Percentiles rank a stretch among this genome's conserved stretches.
Conservation (phyloP, 345 rosid genomes). For the Toxicodendron radicans region DNA sequence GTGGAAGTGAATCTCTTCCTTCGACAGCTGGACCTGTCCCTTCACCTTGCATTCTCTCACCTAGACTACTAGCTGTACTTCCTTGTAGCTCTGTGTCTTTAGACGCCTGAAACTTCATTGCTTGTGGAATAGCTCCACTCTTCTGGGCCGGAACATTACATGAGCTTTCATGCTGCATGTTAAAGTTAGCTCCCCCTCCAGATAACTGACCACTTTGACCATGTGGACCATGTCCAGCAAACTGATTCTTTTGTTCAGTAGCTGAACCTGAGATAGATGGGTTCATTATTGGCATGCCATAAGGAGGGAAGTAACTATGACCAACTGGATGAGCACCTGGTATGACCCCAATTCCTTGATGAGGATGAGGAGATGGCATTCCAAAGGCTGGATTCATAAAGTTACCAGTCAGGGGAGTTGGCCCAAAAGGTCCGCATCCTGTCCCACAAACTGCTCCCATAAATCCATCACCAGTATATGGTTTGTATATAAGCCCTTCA, state of each 20-base stretch:
- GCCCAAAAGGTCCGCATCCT: constrained; percentile 51
- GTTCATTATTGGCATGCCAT: constrained; percentile 56
- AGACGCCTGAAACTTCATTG: constrained; percentile 32
- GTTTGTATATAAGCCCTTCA: constrained; percentile 89
- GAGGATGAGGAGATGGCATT: constrained; percentile 37
- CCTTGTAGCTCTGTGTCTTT: constrained; percentile 46
- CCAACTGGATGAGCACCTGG: constrained; percentile 50
- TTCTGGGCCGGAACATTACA: constrained; percentile 32
- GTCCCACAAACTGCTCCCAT: constrained; percentile 47
- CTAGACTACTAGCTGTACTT: constrained; percentile 54
- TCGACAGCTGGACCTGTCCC: constrained; percentile 23
- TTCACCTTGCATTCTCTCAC: constrained; percentile 26
- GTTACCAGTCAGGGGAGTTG: constrained; percentile 46
- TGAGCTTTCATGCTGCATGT: constrained; percentile 44
- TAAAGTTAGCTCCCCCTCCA: constrained; percentile 35
- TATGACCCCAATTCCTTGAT: constrained; percentile 47
- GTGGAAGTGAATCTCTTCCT: constrained; percentile 33
- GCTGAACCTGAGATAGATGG: constrained; percentile 40
- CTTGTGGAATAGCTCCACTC: constrained; percentile 30
- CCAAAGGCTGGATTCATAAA: constrained; percentile 47
- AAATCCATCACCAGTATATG: constrained; percentile 57
- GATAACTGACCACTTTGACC: constrained; percentile 35
- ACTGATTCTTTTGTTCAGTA: constrained; percentile 49
- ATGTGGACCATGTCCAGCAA: constrained; percentile 27
- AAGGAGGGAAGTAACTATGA: constrained; percentile 67